Conservation (phyloP, 495 filamentous ascomycete genomes). For the Haplographium delicatum region DNA sequence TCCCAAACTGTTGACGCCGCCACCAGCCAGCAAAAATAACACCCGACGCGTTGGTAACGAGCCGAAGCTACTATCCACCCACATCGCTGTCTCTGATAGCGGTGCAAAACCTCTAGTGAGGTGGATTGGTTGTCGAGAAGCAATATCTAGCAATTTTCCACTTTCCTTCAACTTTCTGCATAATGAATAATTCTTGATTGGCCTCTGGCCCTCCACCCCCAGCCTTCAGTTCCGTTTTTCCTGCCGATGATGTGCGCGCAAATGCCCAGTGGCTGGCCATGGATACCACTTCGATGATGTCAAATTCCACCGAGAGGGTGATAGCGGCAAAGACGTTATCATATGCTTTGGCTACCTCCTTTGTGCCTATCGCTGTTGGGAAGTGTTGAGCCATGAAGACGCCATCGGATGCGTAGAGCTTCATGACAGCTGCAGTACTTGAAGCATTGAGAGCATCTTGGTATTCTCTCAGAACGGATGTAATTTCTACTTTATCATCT, state of each 20-base stretch:
- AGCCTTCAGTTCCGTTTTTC: neutral
- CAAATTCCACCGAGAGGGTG: slow-evolving; percentile 8
- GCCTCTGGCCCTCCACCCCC: neutral
- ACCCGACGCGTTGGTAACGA: too few relatives aligned
- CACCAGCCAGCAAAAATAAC: too few relatives aligned
- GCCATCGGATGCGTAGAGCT: slow-evolving; percentile 1
- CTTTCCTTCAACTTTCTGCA: neutral
- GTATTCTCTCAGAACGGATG: neutral
- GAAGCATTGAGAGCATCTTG: slow-evolving; percentile 2
- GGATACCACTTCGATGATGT: slow-evolving; percentile 5
- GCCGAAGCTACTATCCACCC: neutral
- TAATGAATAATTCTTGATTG: slow-evolving; percentile 6
- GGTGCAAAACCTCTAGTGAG: neutral
- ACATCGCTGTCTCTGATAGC: neutral
- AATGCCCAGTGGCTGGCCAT: slow-evolving; percentile 1
- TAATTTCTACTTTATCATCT: neutral
- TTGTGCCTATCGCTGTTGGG: neutral
- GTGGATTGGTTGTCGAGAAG: slow-evolving; percentile 1
- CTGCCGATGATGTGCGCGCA: slow-evolving; percentile 2
- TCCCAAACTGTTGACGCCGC: too few relatives aligned
- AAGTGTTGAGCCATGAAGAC: slow-evolving; percentile 12
- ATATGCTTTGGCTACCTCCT: neutral
- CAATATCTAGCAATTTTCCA: slow-evolving; percentile 13
- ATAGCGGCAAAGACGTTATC: neutral
- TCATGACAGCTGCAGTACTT: neutral